Percentiles rank a stretch among this genome's conserved stretches.
Conservation (phyloP, 768 basidiomycete species). For the Kwoniella europaea region DNA sequence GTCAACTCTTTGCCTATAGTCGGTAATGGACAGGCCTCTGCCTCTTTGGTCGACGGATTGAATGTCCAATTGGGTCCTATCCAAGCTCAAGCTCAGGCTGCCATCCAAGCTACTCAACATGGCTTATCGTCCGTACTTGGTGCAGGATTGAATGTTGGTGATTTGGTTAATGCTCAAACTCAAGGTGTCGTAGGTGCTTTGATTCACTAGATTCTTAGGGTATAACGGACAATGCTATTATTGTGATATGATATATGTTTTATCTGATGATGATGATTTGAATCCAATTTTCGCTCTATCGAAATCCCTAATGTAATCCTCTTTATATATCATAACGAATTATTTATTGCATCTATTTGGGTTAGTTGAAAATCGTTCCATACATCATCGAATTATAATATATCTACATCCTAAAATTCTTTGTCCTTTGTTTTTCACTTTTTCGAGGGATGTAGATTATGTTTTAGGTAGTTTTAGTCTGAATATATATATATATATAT, state of each 20-base stretch:
- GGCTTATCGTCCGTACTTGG: not conserved
- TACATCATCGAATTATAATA: not conserved
- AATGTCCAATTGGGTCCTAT: constrained; percentile 14
- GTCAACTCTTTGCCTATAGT: constrained; percentile 16
- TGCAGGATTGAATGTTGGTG: constrained; percentile 12
- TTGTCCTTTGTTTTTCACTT: not conserved
- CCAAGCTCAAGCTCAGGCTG: constrained; percentile 9
- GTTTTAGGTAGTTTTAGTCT: not conserved
- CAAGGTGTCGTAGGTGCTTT: constrained; percentile 11
- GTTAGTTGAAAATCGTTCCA: not conserved
- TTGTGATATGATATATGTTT: not conserved
- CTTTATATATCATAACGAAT: not conserved
- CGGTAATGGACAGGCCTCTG: constrained; percentile 7
- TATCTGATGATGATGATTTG: not conserved
- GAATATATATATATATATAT: no score
- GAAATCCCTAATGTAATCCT: not conserved
- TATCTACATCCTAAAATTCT: not conserved
- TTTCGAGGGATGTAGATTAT: not conserved
- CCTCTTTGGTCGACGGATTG: not conserved
- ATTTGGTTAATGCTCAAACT: not conserved
- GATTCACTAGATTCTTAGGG: not conserved
- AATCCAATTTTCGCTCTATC: not conserved
- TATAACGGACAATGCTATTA: not conserved
- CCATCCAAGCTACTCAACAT: constrained; percentile 8
- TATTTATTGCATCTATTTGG: not conserved